Base-by-base conservation (phyloP, 805 yeast genomes). In the Candida awuae region DNA sequence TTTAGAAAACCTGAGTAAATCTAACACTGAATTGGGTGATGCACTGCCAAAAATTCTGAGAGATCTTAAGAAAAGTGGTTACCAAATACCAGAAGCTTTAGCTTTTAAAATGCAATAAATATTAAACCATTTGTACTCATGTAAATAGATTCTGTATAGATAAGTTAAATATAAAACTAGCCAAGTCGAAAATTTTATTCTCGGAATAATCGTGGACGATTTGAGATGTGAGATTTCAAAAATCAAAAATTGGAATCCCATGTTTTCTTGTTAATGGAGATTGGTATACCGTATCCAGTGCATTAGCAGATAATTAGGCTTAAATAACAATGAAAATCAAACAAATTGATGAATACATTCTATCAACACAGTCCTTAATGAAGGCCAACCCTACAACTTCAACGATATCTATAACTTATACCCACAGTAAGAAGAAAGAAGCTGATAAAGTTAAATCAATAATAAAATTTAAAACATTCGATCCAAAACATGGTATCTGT, bases 401-500 rank as follows among this genome's bases (percentile, higher is more conserved):
- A 6, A 49, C 51, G 14, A 52, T 62, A 12, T 52, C 62, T 12
- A 51, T 62, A 21, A 59, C 64, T 3, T 61, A 58, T 37, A 57
- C 61, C 37, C 54, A 59, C 56, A 21, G 58, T 45, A 37, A 58
- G 43, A 28, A 39, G 12, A 25, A 25, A 25, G 40, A 44, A 12
- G 32, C 45, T 29, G 43, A 47, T 44, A 39, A 35, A 29, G 13
- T 32, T 8, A 32, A 48, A 37, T 47, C 52, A 41, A 44, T 62
- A 34, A 64, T 70, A 43, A 65, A 59, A 43, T 74, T 82, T 56
- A 84, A 81, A 54, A 69, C 82, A 0, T 78, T 61, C 49, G 86
- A 84, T 53, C 71, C 87, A 3, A 68, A 62, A 14, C 64, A 75
- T 14, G 88, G 88, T 7, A 67, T 77, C 29, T 69, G 78, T 43